Conservation (phyloP, 768 basidiomycete genomes). For the Macrolepiota fuliginosa region DNA sequence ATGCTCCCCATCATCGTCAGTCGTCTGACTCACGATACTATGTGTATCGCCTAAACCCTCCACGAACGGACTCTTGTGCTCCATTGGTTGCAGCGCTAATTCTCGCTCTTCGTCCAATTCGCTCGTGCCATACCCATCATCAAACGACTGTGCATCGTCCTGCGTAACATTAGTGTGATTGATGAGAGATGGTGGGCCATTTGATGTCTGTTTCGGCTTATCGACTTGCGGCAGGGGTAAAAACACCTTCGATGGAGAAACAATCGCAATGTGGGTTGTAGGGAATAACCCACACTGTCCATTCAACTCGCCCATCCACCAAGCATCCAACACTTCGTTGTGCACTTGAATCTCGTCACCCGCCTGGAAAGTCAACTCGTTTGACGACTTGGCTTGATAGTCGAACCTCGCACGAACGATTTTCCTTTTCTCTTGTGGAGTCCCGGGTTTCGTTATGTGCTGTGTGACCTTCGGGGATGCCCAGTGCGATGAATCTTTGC, state of each 20-base stretch:
- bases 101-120: conserved; percentile 48
- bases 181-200: neutral
- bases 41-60: conserved; percentile 33
- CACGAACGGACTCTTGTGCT: conserved; percentile 44
- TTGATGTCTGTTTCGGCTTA: conserved; percentile 9
- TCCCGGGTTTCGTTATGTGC: conserved; percentile 50
- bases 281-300: conserved; percentile 84
- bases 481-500: neutral
- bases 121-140: conserved; percentile 28
- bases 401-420: conserved; percentile 71
- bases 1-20: conserved; percentile 44
- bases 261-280: conserved; percentile 57
- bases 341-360: conserved; percentile 77
- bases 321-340: conserved; percentile 81
- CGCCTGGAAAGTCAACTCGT: conserved; percentile 73
- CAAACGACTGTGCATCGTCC: conserved; percentile 15
- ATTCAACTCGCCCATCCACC: conserved; percentile 84
- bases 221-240: conserved; percentile 10
- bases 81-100: conserved; percentile 41
- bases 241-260: conserved; percentile 14
- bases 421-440: conserved; percentile 43
- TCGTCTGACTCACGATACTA: conserved; percentile 33
- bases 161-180: neutral
- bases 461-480: conserved; percentile 30
- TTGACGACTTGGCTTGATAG: conserved; percentile 62